phyloP scores from a whole-genome alignment of 2,329 filamentous ascomycete species.

The Daldinia eschscholtzii region DNA sequence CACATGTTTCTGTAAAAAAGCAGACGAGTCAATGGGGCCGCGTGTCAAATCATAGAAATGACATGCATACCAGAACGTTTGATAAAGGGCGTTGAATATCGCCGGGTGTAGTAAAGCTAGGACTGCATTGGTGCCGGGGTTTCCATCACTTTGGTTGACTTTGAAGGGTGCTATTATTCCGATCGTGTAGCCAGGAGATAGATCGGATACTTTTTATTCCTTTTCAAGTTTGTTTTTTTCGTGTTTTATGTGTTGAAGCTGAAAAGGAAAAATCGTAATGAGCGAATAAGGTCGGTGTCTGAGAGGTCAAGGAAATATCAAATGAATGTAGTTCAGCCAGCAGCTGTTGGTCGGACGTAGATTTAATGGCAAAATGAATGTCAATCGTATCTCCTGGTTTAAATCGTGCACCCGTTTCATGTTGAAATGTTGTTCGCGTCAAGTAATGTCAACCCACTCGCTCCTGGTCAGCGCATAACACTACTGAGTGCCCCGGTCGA shows the following conservation, averaged over 20 bases:
- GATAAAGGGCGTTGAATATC: slow-evolving; percentile 18
- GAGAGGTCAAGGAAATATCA: slow-evolving; percentile 46
- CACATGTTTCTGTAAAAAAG: slow-evolving; percentile 19
- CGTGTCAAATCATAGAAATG: slow-evolving; percentile 37
- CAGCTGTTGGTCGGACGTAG: slow-evolving; percentile 14
- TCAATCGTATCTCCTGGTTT: slow-evolving; percentile 43
- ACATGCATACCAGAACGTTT: slow-evolving; percentile 21
- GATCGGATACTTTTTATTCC: slow-evolving; percentile 16
- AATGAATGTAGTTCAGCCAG: slow-evolving; percentile 37
- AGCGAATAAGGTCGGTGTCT: slow-evolving; percentile 51
- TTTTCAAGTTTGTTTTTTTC: slow-evolving; percentile 45
- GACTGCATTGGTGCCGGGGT: slow-evolving; percentile 10
- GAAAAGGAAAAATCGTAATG: slow-evolving; percentile 51
- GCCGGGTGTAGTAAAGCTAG: slow-evolving; percentile 4
- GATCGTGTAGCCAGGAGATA: slow-evolving; percentile 39
- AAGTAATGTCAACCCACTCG: slow-evolving; percentile 22
- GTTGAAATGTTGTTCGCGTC: slow-evolving; percentile 22
- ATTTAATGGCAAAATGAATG: slow-evolving; percentile 50
- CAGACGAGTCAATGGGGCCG: slow-evolving; percentile 22
- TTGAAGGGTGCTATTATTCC: slow-evolving; percentile 21
- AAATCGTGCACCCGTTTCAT: slow-evolving; percentile 24
- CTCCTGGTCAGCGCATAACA: slow-evolving; percentile 14
- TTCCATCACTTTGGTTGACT: slow-evolving; percentile 17
- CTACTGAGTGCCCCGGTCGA: slow-evolving; percentile 50
- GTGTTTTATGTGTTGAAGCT: slow-evolving; percentile 36